Evolutionary conservation across 768 basidiomycete genomes (phyloP), one percentile per base, ranked within the genome.

Genomic region (Lactarius indigo): DNA sequence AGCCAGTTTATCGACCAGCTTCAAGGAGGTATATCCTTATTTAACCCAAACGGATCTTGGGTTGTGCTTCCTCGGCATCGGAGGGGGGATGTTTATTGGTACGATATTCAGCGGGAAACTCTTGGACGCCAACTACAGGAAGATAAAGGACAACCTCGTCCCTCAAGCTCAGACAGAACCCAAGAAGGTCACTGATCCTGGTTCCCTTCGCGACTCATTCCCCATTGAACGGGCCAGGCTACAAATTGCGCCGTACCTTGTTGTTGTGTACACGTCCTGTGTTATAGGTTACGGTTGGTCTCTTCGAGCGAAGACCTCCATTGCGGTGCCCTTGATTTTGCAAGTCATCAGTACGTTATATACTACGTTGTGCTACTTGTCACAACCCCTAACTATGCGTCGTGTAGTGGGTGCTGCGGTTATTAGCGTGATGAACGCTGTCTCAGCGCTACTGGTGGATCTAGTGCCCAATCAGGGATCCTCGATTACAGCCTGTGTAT

Each of bases 61-160:
- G 2, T 76, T 95, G 5, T 93, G 90, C 74, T 95, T 88, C 78
- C 77, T 94, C 62, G 84, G 87, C 1, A 83, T 89, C 59, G 94
- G 92, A 2, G 83, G 85, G 18, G 94, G 93, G 0, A 87, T 87
- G 77, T 75, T 85, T 10, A 58, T 88, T 18, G 88, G 91, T 15
- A 82, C 85, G 23, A 73, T 79, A n/a, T 28, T 80, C 1, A 85
- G 80, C 26, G 92, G 93, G 3, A 83, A 78, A 63, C 71, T 90
- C 13, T 74, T 93, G 10, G 89, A 95, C 70, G 77, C 78, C 69
- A 86, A 92, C 68, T 96, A 88, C 74, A 82, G 71, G 69, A 75
- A 73, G 69, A 77, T 78, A 57, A 80, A 75, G 61, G 66, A 69
- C 57, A 69, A 72, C 35, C 63, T 72, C 69, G 70, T 71, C 61